Evolutionary conservation across 1,139 yeast genomes (phyloP).

Genomic region (Pichia sp.): DNA sequence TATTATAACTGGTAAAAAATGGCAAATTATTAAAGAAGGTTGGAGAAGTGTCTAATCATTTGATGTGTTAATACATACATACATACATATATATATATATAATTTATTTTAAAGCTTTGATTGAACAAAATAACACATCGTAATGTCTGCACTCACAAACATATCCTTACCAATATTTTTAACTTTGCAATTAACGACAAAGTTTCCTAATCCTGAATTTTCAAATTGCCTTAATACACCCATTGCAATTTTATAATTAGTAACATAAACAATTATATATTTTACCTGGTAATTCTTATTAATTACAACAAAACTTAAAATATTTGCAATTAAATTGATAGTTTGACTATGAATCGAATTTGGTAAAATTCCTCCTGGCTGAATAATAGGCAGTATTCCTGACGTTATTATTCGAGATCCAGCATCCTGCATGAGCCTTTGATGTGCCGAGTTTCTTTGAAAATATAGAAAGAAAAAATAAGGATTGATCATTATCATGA

Average conservation of each 20-base stretch:
- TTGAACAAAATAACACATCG: slow-evolving; percentile 1
- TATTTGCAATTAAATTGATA: slow-evolving; percentile 35
- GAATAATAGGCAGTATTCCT: slow-evolving; percentile 8
- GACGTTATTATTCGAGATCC: background rate
- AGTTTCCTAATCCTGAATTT: slow-evolving; percentile 5
- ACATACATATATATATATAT: background rate
- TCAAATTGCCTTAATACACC: slow-evolving; percentile 3
- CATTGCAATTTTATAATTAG: slow-evolving; percentile 8
- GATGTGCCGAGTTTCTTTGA: background rate
- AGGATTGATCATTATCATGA: background rate
- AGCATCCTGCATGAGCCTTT: background rate
- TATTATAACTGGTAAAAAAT: slow-evolving; percentile 27
- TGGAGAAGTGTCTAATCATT: slow-evolving; percentile 54
- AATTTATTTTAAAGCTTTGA: background rate
- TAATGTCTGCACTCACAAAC: slow-evolving; percentile 7
- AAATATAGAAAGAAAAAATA: background rate
- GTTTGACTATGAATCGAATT: slow-evolving; percentile 36
- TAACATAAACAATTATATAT: slow-evolving; percentile 5
- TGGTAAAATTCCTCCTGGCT: slow-evolving; percentile 19
- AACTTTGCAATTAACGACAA: slow-evolving; percentile 7
- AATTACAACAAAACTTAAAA: slow-evolving; percentile 34
- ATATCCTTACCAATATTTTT: slow-evolving; percentile 9
- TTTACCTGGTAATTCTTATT: background rate
- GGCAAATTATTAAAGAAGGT: slow-evolving; percentile 66
- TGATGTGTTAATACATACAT: background rate